Evolutionary conservation across 305 asterid genomes (phyloP).

Genomic region (Andrographis paniculata): DNA sequence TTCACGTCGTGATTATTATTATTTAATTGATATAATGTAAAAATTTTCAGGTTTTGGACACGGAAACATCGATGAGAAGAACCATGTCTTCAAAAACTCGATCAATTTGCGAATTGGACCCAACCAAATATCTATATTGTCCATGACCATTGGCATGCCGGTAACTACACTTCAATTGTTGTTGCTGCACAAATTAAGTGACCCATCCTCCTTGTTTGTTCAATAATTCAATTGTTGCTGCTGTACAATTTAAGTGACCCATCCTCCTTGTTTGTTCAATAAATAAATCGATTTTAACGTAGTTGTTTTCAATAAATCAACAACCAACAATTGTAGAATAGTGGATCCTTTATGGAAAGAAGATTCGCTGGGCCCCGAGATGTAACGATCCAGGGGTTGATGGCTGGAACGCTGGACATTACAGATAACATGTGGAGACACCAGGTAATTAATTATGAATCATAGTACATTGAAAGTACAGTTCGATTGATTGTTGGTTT

Average conservation of each 20-base stretch:
- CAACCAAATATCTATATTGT: conserved; percentile 56
- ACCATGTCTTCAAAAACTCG: conserved; percentile 46
- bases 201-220: no score
- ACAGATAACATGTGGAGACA: conserved; percentile 63
- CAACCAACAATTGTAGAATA: conserved; percentile 58
- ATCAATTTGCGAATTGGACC: conserved; percentile 38
- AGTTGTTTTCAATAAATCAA: no score
- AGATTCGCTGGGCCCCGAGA: conserved; percentile 82
- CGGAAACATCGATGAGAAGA: conserved; percentile 79
- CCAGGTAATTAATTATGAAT: conserved; percentile 34
- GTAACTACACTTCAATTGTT: conserved; percentile 27
- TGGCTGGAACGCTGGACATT: conserved; percentile 83
- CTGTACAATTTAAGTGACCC: no score
- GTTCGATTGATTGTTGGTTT: no score
- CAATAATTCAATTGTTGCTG: no score
- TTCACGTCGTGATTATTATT: no score
- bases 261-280: no score
- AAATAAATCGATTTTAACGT: no score
- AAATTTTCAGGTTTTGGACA: conserved; percentile 61
- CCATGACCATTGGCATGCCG: conserved; percentile 72
- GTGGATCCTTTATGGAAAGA: conserved; percentile 94
- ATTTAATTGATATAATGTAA: no score
- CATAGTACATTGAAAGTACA: no score
- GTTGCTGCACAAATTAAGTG: neutral
- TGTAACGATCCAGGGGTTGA: conserved; percentile 62